These are phyloP conservation scores for Colletotrichum theobromicola DNA, from an alignment of 2,329 filamentous ascomycete genomes.

Conservation along the genomic window DNA sequence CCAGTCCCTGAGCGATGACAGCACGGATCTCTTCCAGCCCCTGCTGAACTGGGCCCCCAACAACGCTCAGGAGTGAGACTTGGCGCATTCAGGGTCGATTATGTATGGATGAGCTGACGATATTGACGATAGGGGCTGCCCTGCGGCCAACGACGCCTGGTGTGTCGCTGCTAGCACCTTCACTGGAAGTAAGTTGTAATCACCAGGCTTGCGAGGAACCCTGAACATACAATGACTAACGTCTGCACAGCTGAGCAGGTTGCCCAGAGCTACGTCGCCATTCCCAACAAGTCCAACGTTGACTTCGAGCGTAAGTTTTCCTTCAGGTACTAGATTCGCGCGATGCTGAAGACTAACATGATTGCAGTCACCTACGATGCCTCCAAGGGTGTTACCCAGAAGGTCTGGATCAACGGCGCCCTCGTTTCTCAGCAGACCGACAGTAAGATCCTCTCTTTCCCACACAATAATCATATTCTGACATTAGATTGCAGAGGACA, in stretches of 20 bases:
- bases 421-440: not conserved
- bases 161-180: not conserved
- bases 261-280: not conserved
- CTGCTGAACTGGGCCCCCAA: not conserved
- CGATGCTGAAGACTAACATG: not conserved
- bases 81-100: rapidly evolving
- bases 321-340: rapidly evolving
- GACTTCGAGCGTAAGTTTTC: not conserved
- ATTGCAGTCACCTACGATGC: not conserved
- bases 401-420: not conserved
- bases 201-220: rapidly evolving
- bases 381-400: not conserved
- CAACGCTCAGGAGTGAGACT: not conserved
- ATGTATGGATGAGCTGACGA: not conserved
- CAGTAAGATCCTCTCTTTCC: not conserved
- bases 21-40: not conserved
- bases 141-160: not conserved
- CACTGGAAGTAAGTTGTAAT: not conserved
- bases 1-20: not conserved
- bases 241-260: not conserved
- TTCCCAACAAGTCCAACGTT: not conserved
- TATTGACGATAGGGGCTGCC: not conserved
- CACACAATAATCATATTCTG: not conserved
- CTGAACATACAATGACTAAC: not conserved
- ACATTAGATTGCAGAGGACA: not conserved